phyloP scores from a whole-genome alignment of 148 eudicot species.

The Vaccinium macrocarpon region DNA sequence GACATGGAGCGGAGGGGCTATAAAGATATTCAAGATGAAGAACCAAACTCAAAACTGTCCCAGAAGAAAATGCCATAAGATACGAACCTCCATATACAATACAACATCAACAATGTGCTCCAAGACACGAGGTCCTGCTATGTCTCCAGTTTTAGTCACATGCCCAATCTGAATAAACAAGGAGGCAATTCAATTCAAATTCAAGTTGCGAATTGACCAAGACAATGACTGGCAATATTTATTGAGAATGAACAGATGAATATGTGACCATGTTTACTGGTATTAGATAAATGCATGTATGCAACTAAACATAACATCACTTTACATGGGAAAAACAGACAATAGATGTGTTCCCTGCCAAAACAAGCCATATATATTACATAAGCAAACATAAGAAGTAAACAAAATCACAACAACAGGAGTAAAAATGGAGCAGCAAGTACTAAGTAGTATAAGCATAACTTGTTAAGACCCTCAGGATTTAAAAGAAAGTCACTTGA shows the following conservation, averaged over 20 bases:
- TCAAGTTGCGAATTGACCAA: not conserved
- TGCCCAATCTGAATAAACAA: constrained; percentile 74
- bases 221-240: constrained; percentile 1
- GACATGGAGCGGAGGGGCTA: not conserved
- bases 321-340: not conserved
- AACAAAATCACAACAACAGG: not conserved
- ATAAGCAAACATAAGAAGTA: not conserved
- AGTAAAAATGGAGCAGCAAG: not conserved
- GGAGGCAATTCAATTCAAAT: constrained; percentile 10
- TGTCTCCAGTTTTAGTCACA: constrained; percentile 88
- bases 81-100: constrained; percentile 78
- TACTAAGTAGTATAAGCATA: not conserved
- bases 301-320: not conserved
- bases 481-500: not conserved
- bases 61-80: constrained; percentile 8
- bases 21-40: not conserved
- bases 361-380: not conserved
- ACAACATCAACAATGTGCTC: constrained; percentile 98
- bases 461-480: not conserved
- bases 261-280: not conserved
- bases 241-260: not conserved
- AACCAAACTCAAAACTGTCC: constrained; percentile 5
- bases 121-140: constrained; percentile 95
- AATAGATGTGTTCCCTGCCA: not conserved
- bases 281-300: not conserved